Evolutionary conservation across 305 asterid species (phyloP).

Genomic region (Fraxinus latifolia): DNA sequence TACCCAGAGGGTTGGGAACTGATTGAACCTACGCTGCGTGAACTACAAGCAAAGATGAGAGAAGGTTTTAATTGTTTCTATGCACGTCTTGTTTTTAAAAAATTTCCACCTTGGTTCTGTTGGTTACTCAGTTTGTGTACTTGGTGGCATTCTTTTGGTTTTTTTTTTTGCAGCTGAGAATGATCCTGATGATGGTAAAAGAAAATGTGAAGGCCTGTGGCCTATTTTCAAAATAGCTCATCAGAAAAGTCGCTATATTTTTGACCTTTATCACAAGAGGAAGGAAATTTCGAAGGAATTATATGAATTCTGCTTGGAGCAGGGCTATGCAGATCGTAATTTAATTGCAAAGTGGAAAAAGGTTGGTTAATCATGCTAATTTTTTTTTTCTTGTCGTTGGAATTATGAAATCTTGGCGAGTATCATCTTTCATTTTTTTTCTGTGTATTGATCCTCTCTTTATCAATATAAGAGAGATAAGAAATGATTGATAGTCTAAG

Average conservation of each 20-base stretch:
- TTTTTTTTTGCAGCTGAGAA: constrained; percentile 55
- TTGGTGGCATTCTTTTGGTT: not conserved
- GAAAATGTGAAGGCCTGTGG: constrained; percentile 82
- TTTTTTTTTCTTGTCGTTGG: not conserved
- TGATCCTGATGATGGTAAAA: constrained; percentile 73
- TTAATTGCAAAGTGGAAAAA: constrained; percentile 77
- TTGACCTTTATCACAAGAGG: constrained; percentile 69
- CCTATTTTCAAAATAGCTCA: constrained; percentile 84
- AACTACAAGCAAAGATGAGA: constrained; percentile 75
- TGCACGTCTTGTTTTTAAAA: not conserved
- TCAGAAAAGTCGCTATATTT: constrained; percentile 75
- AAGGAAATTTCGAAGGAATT: constrained; percentile 78
- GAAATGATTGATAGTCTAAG: not conserved
- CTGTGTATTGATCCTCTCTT: not conserved
- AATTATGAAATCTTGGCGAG: not conserved
- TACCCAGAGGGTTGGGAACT: constrained; percentile 64
- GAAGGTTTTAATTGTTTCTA: constrained; percentile 43
- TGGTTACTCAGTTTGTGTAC: not conserved
- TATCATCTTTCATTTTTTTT: not conserved
- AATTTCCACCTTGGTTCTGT: not conserved
- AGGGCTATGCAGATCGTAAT: constrained; percentile 74
- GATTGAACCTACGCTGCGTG: constrained; percentile 74
- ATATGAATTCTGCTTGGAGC: constrained; percentile 81
- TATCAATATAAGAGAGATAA: not conserved
- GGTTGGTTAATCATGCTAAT: constrained; percentile 25